These are phyloP conservation scores for Tylopilus balloui DNA, from an alignment of 768 basidiomycete genomes.

Conservation along the genomic window DNA sequence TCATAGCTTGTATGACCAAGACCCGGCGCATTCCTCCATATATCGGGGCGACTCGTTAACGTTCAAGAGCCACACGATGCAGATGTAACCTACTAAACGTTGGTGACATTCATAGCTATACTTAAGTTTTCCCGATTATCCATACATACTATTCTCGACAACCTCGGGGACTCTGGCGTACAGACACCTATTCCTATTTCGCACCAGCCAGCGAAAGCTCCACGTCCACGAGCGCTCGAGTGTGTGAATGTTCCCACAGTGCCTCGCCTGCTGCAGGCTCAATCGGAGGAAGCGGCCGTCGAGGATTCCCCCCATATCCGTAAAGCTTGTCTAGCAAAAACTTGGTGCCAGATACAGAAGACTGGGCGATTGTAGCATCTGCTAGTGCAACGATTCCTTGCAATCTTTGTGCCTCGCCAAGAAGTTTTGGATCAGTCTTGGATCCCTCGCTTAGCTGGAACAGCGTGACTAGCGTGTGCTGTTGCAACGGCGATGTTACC, in stretches of 20 bases:
- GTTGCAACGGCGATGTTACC: constrained; percentile 7
- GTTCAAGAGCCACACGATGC: too few relatives aligned
- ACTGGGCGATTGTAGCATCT: constrained; percentile 74
- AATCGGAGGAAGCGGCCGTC: constrained; percentile 72
- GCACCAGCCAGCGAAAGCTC: constrained; percentile 53
- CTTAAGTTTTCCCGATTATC: too few relatives aligned
- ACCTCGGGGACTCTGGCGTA: neutral
- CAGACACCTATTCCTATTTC: neutral
- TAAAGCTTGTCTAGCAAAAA: constrained; percentile 65
- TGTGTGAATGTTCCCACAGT: constrained; percentile 71
- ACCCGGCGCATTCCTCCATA: neutral
- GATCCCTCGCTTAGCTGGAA: constrained; percentile 60
- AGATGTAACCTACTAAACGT: too few relatives aligned
- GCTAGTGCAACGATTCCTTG: constrained; percentile 80
- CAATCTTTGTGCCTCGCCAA: constrained; percentile 65
- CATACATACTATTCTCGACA: too few relatives aligned
- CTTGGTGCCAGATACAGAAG: constrained; percentile 82
- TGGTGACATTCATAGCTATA: neutral
- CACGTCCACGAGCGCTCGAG: constrained; percentile 58
- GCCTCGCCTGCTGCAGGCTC: constrained; percentile 49
- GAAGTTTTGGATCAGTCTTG: constrained; percentile 47
- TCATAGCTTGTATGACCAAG: too few relatives aligned
- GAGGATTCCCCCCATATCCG: constrained; percentile 79
- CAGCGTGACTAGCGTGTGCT: constrained; percentile 58
- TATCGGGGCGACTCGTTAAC: constrained; percentile 3